Evolutionary conservation across 805 yeast species (phyloP).

Genomic region (Candida krabiensis): DNA sequence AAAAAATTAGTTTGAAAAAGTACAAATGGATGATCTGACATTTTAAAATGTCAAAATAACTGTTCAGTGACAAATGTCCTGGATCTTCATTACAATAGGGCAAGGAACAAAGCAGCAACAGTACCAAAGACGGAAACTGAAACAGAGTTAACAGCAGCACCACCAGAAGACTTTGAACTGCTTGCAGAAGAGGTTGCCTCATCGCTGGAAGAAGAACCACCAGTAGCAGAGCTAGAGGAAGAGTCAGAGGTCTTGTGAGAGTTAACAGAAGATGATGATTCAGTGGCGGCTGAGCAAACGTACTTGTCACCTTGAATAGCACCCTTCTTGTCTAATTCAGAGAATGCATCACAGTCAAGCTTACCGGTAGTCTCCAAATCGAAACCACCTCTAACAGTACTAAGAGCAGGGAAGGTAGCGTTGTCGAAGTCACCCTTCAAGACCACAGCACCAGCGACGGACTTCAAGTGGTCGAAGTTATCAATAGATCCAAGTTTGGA

Average conservation of each 20-base stretch:
- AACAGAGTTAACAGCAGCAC: slow-evolving; percentile 28
- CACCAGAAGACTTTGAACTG: slow-evolving; percentile 28
- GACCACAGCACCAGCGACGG: slow-evolving; percentile 87
- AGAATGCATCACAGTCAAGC: slow-evolving; percentile 79
- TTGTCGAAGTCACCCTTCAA: slow-evolving; percentile 77
- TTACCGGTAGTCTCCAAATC: slow-evolving; percentile 71
- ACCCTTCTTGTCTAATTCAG: slow-evolving; percentile 70
- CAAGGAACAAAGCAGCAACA: slow-evolving; percentile 49
- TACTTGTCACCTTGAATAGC: slow-evolving; percentile 89
- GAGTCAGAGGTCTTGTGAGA: slow-evolving; percentile 26
- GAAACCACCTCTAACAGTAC: slow-evolving; percentile 91
- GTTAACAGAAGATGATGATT: slow-evolving; percentile 43
- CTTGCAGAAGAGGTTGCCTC: slow-evolving; percentile 30
- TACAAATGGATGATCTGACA: slow-evolving; percentile 4
- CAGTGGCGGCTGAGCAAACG: slow-evolving; percentile 63
- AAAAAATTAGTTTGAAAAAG: slow-evolving; percentile 7
- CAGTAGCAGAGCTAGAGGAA: slow-evolving; percentile 26
- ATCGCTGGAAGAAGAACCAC: slow-evolving; percentile 26
- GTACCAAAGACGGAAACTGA: slow-evolving; percentile 49
- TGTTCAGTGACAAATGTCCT: no score
- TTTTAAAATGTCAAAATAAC: no score
- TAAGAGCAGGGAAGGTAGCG: slow-evolving; percentile 73
- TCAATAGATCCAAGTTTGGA: slow-evolving; percentile 59
- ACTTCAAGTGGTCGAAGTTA: slow-evolving; percentile 71
- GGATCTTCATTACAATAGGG: slow-evolving; percentile 52